Conservation (phyloP, 2,329 filamentous ascomycete genomes). For the Aspergillus phoenicis region DNA sequence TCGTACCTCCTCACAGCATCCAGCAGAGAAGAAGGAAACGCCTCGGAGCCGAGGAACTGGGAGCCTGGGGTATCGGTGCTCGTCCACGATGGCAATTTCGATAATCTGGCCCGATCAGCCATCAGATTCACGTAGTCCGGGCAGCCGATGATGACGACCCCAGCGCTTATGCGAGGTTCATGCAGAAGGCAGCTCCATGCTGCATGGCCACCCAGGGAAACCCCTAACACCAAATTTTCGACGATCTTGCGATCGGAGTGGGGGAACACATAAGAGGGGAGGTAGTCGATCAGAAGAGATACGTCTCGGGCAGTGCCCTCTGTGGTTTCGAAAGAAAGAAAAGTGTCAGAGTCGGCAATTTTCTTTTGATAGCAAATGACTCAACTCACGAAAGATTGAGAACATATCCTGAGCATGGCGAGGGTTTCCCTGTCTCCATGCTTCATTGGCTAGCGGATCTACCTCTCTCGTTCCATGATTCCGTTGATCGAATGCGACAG, state of each 20-base stretch:
- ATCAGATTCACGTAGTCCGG: conserved; percentile 84
- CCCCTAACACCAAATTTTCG: conserved; percentile 75
- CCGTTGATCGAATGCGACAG: conserved; percentile 84
- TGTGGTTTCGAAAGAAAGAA: conserved; percentile 21
- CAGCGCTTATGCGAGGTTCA: conserved; percentile 77
- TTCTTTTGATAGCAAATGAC: background rate
- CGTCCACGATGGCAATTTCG: conserved; percentile 65
- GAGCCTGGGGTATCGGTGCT: conserved; percentile 57
- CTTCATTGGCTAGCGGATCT: conserved; percentile 68
- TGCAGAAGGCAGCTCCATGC: conserved; percentile 81
- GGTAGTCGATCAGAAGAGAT: conserved; percentile 71
- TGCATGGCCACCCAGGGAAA: conserved; percentile 84
- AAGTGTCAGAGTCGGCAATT: background rate
- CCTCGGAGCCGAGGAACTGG: conserved; percentile 72
- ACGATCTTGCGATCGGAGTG: conserved; percentile 50
- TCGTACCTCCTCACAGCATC: conserved; percentile 67
- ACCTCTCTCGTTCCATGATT: conserved; percentile 82
- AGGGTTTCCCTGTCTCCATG: conserved; percentile 77
- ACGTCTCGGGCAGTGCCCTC: conserved; percentile 74
- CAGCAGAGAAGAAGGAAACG: conserved; percentile 74
- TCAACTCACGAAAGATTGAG: conserved; percentile 65
- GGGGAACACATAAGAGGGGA: conserved; percentile 73
- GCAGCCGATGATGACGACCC: conserved; percentile 81
- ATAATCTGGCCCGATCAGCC: conserved; percentile 72
- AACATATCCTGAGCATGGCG: conserved; percentile 93